Evolutionary conservation across 768 basidiomycete species (phyloP).

Genomic region (Tremella yokohamensis): DNA sequence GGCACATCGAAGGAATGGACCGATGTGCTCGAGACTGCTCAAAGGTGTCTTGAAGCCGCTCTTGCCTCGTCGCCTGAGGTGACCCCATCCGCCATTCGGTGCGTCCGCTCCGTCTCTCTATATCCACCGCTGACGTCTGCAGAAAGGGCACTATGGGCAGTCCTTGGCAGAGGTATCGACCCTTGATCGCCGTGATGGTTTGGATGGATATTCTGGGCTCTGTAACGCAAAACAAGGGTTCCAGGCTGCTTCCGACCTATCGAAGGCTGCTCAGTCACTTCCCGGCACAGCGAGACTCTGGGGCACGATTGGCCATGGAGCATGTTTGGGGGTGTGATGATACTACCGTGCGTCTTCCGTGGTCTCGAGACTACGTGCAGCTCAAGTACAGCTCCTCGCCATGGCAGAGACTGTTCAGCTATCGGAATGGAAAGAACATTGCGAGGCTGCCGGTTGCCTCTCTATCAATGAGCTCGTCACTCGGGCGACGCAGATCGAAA

Average conservation of each 20-base stretch:
- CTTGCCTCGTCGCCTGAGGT: constrained; percentile 16
- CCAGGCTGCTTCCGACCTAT: constrained; percentile 15
- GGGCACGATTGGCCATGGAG: constrained; percentile 14
- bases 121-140: neutral
- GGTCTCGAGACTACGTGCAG: neutral
- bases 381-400: constrained; percentile 14
- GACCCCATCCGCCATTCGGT: no score
- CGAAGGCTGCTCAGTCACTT: constrained; percentile 7
- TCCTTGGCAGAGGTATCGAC: constrained; percentile 16
- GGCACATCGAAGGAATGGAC: constrained; percentile 17
- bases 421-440: constrained; percentile 24
- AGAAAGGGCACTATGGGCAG: neutral
- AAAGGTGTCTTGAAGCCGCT: constrained; percentile 17
- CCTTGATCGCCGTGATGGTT: constrained; percentile 16
- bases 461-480: constrained; percentile 17
- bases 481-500: constrained; percentile 14
- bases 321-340: constrained; percentile 26
- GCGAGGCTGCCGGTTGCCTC: constrained; percentile 13
- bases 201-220: constrained; percentile 29
- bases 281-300: neutral
- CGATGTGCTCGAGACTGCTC: constrained; percentile 8
- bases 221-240: constrained; percentile 18
- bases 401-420: constrained; percentile 16
- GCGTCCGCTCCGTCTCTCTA: neutral
- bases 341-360: constrained; percentile 19